Evolutionary conservation across 2,329 filamentous ascomycete genomes (phyloP).

Genomic region (Cercospora nicotianae): DNA sequence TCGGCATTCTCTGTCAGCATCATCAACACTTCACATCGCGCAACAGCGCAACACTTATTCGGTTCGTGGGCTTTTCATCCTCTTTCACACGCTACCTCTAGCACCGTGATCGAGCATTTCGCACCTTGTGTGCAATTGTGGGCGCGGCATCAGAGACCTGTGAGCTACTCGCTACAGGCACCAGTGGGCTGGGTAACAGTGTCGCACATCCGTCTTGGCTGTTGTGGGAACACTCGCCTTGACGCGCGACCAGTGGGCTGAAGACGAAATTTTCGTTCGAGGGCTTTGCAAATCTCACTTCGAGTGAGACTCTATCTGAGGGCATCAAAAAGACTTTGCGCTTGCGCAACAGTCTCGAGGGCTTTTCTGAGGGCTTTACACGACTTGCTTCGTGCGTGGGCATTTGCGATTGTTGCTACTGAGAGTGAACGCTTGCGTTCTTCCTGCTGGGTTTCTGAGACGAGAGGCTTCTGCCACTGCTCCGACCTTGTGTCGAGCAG

Average conservation of each 20-base stretch:
- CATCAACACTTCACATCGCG: neutral
- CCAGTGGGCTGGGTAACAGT: conserved; percentile 32
- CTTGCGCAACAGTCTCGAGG: conserved; percentile 33
- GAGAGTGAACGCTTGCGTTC: conserved; percentile 45
- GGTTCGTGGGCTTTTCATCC: conserved; percentile 34
- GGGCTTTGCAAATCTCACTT: conserved; percentile 35
- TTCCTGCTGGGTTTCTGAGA: conserved; percentile 41
- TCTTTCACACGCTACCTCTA: conserved; percentile 29
- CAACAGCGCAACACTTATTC: conserved; percentile 15
- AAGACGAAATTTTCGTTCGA: conserved; percentile 42
- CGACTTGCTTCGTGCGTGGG: conserved; percentile 37
- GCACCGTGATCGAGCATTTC: conserved; percentile 31
- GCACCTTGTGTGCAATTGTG: conserved; percentile 28
- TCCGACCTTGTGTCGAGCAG: conserved; percentile 15
- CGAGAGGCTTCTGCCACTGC: conserved; percentile 31
- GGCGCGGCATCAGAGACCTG: conserved; percentile 27
- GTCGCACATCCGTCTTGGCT: conserved; percentile 44
- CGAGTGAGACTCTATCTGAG: conserved; percentile 35
- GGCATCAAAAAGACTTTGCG: conserved; percentile 34
- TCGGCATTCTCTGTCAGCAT: conserved; percentile 18
- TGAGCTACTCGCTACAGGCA: conserved; percentile 26
- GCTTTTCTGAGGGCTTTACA: conserved; percentile 39
- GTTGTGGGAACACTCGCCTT: conserved; percentile 56
- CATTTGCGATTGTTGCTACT: conserved; percentile 38
- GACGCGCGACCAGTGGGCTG: conserved; percentile 48